phyloP scores from a whole-genome alignment of 495 filamentous ascomycete species.

The Penicillium verhagenii region DNA sequence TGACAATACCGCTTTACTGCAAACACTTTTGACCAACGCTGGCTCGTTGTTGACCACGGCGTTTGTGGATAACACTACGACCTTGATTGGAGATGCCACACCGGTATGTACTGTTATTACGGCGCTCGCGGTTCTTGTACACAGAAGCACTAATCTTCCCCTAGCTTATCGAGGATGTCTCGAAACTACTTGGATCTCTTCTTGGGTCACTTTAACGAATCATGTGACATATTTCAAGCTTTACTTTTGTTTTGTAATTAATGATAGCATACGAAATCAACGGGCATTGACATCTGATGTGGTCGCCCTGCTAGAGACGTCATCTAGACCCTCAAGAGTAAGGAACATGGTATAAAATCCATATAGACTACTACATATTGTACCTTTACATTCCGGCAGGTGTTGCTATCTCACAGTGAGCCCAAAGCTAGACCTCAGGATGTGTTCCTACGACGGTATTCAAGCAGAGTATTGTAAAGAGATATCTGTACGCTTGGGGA shows the following conservation, averaged over 20 bases:
- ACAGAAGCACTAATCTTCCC: neutral
- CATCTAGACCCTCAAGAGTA: neutral
- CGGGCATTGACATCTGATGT: neutral
- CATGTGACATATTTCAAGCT: neutral
- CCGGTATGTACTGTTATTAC: conserved; percentile 45
- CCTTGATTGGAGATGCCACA: conserved; percentile 50
- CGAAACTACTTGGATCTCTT: conserved; percentile 33
- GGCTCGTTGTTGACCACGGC: conserved; percentile 30
- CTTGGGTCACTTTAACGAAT: conserved; percentile 23
- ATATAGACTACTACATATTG: no score
- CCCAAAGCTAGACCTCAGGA: no score
- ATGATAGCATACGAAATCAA: conserved; percentile 10
- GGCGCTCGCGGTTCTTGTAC: neutral
- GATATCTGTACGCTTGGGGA: no score
- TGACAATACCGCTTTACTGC: conserved; percentile 31
- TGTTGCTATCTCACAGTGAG: no score
- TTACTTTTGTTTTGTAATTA: neutral
- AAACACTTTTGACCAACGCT: conserved; percentile 34
- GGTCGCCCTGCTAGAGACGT: no score
- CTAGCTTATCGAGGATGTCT: conserved; percentile 34
- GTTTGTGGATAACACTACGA: conserved; percentile 46
- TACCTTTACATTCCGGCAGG: no score
- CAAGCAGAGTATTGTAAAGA: no score
- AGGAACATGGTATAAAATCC: neutral
- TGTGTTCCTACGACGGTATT: no score